Conservation (phyloP, 768 basidiomycete species). For the Hydnomerulius pinastri region DNA sequence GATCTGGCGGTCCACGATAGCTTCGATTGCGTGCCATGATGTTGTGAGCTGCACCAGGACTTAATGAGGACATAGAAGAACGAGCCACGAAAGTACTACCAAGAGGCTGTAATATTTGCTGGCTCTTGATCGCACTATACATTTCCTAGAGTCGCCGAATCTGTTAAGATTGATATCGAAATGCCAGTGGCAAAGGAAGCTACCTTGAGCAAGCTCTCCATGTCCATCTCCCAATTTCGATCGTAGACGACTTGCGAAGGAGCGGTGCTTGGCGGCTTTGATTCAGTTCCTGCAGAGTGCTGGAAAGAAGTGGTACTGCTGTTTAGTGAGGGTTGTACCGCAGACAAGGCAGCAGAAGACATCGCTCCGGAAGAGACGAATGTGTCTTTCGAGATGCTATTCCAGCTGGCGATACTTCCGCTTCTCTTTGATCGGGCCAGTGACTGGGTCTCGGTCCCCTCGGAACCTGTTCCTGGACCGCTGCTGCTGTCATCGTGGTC, state of each 20-base stretch:
- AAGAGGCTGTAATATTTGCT: conserved; percentile 86
- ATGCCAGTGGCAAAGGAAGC: conserved; percentile 7
- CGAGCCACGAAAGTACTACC: conserved; percentile 44
- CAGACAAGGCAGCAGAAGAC: conserved; percentile 36
- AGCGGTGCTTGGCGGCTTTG: conserved; percentile 34
- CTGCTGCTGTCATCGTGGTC: conserved; percentile 69
- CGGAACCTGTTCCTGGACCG: conserved; percentile 54
- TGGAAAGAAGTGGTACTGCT: conserved; percentile 69
- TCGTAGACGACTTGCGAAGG: conserved; percentile 49
- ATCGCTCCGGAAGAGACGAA: conserved; percentile 41
- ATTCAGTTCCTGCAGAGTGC: conserved; percentile 44
- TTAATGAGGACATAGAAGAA: conserved; percentile 57
- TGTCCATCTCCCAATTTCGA: conserved; percentile 80
- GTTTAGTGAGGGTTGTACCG: conserved; percentile 45
- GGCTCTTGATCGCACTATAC: conserved; percentile 87
- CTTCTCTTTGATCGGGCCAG: conserved; percentile 68
- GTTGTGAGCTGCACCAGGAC: conserved; percentile 46
- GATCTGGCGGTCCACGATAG: conserved; percentile 68
- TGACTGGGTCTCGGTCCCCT: conserved; percentile 52
- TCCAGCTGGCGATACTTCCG: conserved; percentile 85
- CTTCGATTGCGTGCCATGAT: conserved; percentile 68
- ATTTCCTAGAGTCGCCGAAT: conserved; percentile 65
- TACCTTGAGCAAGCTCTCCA: conserved; percentile 87
- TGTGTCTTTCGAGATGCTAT: conserved; percentile 68
- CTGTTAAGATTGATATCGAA: conserved; percentile 3